These are phyloP conservation scores for Globisporangium uncinulatum DNA, from an alignment of 352 stramenopile genomes.

Conservation along the genomic window DNA sequence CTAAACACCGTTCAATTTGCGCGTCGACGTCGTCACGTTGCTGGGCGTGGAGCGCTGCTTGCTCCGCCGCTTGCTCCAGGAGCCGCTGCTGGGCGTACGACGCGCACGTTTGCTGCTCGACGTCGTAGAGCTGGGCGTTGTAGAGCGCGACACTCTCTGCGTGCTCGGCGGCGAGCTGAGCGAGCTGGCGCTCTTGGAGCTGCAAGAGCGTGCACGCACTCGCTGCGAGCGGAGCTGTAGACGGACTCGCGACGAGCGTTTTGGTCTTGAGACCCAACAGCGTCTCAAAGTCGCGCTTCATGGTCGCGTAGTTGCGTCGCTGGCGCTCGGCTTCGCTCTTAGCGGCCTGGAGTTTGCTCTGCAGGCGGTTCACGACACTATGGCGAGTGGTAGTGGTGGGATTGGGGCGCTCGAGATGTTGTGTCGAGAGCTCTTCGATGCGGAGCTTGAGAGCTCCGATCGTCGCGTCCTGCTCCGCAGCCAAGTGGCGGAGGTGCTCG, in stretches of 20 bases:
- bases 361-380: constrained; percentile 18
- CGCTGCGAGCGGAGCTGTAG: constrained; percentile 21
- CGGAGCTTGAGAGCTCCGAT: constrained; percentile 36
- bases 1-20: constrained; percentile 52
- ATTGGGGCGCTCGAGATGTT: neutral
- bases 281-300: constrained; percentile 46
- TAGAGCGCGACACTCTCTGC: constrained; percentile 29
- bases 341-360: constrained; percentile 31
- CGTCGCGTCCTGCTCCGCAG: constrained; percentile 44
- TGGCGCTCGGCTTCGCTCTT: constrained; percentile 40
- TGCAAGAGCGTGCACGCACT: constrained; percentile 28
- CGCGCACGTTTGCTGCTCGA: constrained; percentile 48
- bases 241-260: constrained; percentile 28
- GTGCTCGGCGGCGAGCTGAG: constrained; percentile 37
- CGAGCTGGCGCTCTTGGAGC: constrained; percentile 37
- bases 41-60: constrained; percentile 28
- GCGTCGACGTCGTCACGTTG: constrained; percentile 45
- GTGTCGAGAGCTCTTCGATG: constrained; percentile 31
- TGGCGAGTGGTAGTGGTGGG: too few species aligned
- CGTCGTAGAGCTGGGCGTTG: constrained; percentile 43
- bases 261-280: constrained; percentile 38
- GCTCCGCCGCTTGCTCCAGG: constrained; percentile 38
- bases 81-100: constrained; percentile 42
- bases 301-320: constrained; percentile 30
- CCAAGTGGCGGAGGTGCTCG: constrained; percentile 38